Evolutionary conservation across 352 stramenopile species (phyloP), one percentile per base, ranked within the genome.

Genomic region (Phytophthora cactorum): DNA sequence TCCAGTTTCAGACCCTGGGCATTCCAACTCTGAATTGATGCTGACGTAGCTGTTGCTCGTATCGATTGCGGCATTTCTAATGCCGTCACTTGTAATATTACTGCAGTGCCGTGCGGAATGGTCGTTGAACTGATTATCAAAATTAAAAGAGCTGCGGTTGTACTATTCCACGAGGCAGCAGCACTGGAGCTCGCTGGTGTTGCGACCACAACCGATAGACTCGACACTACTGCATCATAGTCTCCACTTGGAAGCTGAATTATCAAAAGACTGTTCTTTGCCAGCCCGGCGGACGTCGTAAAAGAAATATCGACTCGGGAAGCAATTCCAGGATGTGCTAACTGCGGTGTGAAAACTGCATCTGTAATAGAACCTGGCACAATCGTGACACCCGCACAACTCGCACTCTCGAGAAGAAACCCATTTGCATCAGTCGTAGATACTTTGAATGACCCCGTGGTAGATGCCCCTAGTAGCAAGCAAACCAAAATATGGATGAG

Each of bases 11-110:
- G 55, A 2, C 70, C 64, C 4, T 68, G 64, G 31, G 43, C 43
- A 49, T 84, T 81, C 75, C 76, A 89, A 5, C 77, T 90, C 47
- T 83, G 70, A 10, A 90, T 85, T 3, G 50, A 77, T 28, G 68
- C 81, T 31, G 45, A 56, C 2, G 44, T 64, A 1, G 62, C 72
- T 31, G 38, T 38, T 34, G 47, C 29, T 4, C 83, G 72, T 45
- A 89, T 59, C 0, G 83, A 90, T 31, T 69, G 73, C 2, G 83
- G 81, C 77, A 86, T 85, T 6, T 70, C 59, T 0, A 91, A 36
- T 2, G 79, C 71, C 5, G 69, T 74, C 28, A 90, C 68, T 50
- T 68, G 58, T 15, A 90, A 64, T 22, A 32, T 62, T 8, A 90
- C 61, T 2, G 32, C 49, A 17, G 73, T 65, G 1, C 63, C 68